These are phyloP conservation scores for Alternaria atra DNA, from an alignment of 2,329 filamentous ascomycete species.

Conservation along the genomic window DNA sequence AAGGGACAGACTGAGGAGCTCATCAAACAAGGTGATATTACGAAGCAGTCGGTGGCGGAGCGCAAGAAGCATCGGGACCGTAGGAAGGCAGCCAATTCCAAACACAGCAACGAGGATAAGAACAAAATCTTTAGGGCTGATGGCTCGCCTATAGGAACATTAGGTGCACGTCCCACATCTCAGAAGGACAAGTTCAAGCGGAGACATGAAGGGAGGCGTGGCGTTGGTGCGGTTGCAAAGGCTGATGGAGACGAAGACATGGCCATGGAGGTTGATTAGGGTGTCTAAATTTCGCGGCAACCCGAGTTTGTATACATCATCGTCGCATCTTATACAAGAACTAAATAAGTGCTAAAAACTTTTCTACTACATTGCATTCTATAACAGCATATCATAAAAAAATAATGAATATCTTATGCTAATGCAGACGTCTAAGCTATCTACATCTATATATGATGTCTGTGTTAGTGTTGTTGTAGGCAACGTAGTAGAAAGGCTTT, in stretches of 20 bases:
- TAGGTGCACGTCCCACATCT: background rate
- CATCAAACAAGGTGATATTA: background rate
- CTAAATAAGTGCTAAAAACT: no score
- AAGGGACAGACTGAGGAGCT: slow-evolving; percentile 4
- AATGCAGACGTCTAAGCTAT: no score
- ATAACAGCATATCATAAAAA: no score
- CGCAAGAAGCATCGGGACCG: background rate
- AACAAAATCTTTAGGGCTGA: background rate
- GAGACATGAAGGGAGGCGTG: background rate
- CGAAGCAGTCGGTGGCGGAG: background rate
- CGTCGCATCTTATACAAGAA: background rate
- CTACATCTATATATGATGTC: no score
- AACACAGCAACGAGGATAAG: background rate
- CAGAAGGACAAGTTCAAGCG: background rate
- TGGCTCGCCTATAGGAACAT: background rate
- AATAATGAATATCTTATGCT: no score
- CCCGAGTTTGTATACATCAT: background rate
- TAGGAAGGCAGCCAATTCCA: background rate
- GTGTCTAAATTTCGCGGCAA: background rate
- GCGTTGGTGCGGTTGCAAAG: background rate
- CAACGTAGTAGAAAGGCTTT: no score
- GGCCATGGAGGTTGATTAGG: slow-evolving; percentile 15
- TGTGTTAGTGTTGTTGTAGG: no score
- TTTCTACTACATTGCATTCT: no score
- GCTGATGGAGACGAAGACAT: background rate